Conservation (phyloP, 2,329 filamentous ascomycete species). For the Trichothecium sympodiale region DNA sequence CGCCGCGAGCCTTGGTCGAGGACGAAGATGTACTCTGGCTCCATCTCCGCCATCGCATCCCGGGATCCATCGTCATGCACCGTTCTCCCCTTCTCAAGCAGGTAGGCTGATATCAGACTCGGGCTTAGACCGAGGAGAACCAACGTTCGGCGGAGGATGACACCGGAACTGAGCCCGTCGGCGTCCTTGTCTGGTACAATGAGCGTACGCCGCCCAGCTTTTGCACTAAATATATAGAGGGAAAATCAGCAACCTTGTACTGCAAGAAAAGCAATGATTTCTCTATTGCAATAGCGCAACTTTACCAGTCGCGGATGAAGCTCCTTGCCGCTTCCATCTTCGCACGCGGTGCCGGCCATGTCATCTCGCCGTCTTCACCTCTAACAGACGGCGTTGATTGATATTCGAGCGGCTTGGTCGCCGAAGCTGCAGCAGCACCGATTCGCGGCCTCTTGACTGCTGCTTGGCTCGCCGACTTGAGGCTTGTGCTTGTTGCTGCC, state of each 20-base stretch:
- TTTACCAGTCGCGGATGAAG: constrained; percentile 48
- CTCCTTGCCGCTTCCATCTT: constrained; percentile 43
- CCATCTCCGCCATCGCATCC: constrained; percentile 33
- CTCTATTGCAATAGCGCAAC: not conserved
- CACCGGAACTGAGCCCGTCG: constrained; percentile 54
- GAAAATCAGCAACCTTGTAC: constrained; percentile 6
- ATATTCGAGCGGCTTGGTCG: constrained; percentile 26
- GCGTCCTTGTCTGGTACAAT: constrained; percentile 61
- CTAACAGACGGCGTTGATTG: constrained; percentile 27
- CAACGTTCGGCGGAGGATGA: constrained; percentile 50
- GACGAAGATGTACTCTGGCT: constrained; percentile 49
- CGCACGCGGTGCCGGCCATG: constrained; percentile 50
- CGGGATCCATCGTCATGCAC: constrained; percentile 45
- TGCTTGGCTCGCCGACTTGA: too few relatives aligned
- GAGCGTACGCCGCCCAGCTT: constrained; percentile 37
- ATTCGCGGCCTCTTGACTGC: too few relatives aligned
- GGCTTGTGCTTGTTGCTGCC: too few relatives aligned
- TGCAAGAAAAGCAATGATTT: not conserved
- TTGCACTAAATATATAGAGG: constrained; percentile 33
- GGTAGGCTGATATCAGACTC: constrained; percentile 43
- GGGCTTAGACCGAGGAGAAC: constrained; percentile 43
- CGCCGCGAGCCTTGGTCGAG: constrained; percentile 53
- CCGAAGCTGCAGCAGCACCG: not conserved
- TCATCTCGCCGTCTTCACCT: constrained; percentile 31
- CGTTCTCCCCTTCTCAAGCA: constrained; percentile 47